Evolutionary conservation across 768 basidiomycete genomes (phyloP).

Genomic region (Phlegmacium glaucopus): DNA sequence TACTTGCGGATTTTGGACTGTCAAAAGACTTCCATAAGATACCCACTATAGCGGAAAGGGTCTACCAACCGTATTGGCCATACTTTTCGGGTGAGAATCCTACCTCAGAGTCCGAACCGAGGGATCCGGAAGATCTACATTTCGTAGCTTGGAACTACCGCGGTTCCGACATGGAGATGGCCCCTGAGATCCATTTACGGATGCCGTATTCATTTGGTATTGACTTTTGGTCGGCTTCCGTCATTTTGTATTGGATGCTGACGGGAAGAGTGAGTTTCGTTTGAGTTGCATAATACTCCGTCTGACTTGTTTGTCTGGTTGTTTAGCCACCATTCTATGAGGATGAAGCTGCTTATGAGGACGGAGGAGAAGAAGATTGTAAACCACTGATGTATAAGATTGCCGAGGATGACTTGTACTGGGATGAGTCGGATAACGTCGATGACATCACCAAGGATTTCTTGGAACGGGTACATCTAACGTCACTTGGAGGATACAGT

Average conservation of each 20-base stretch:
- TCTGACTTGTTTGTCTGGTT: neutral
- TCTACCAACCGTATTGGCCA: constrained; percentile 32
- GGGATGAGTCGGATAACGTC: constrained; percentile 21
- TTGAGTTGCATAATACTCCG: neutral
- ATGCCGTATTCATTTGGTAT: constrained; percentile 27
- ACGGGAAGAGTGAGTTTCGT: constrained; percentile 42
- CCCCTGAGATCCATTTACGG: constrained; percentile 26
- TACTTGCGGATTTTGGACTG: constrained; percentile 30
- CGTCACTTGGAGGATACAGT: neutral
- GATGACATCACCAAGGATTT: constrained; percentile 24
- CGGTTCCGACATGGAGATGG: constrained; percentile 30
- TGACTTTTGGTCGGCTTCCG: constrained; percentile 80
- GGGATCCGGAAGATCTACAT: constrained; percentile 20
- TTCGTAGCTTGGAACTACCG: constrained; percentile 24
- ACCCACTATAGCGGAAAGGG: constrained; percentile 24
- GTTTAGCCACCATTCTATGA: constrained; percentile 23
- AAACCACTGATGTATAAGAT: constrained; percentile 17
- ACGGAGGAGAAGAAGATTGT: constrained; percentile 10
- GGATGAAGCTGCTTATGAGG: constrained; percentile 13
- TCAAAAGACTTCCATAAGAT: constrained; percentile 22
- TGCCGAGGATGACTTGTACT: constrained; percentile 19
- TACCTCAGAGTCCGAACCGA: constrained; percentile 13
- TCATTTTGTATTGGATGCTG: constrained; percentile 70
- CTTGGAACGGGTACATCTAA: constrained; percentile 16
- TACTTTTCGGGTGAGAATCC: constrained; percentile 20